Evolutionary conservation across 345 rosid genomes (phyloP).

Genomic region (Moricandia moricandioides): DNA sequence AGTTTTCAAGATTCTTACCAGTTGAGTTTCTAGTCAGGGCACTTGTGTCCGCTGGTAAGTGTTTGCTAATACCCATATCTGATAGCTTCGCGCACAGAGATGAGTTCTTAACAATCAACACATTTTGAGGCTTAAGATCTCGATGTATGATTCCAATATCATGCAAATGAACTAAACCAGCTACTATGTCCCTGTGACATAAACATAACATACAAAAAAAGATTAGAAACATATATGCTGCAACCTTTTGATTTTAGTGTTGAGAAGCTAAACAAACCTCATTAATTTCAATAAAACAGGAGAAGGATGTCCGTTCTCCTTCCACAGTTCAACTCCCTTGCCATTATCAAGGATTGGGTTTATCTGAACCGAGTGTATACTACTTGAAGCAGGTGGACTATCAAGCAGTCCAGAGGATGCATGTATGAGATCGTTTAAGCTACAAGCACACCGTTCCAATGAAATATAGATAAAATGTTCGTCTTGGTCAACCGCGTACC

Average conservation of each 20-base stretch:
- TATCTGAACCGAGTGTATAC: constrained; percentile 33
- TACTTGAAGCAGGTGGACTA: constrained; percentile 33
- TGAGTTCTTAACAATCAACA: constrained; percentile 58
- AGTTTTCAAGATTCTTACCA: constrained; percentile 38
- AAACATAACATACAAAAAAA: constrained; percentile 1
- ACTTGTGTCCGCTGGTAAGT: constrained; percentile 55
- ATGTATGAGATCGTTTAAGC: constrained; percentile 57
- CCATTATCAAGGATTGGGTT: constrained; percentile 39
- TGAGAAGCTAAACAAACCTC: constrained; percentile 44
- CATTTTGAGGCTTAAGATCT: constrained; percentile 84
- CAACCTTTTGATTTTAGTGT: background rate
- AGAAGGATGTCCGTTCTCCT: constrained; percentile 60
- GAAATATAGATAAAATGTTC: constrained; percentile 66
- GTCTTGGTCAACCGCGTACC: constrained; percentile 69
- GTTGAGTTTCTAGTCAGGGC: constrained; percentile 62
- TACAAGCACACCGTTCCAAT: constrained; percentile 67
- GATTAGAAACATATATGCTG: constrained; percentile 6
- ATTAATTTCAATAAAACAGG: constrained; percentile 53
- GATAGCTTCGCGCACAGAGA: constrained; percentile 67
- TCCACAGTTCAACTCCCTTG: constrained; percentile 53
- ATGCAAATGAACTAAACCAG: constrained; percentile 72
- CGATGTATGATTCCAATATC: constrained; percentile 74
- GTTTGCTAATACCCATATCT: constrained; percentile 85
- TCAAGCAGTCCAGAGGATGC: constrained; percentile 43
- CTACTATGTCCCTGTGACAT: constrained; percentile 57